phyloP scores from a whole-genome alignment of 2,329 filamentous ascomycete genomes.

The Cordyceps tenuipes region DNA sequence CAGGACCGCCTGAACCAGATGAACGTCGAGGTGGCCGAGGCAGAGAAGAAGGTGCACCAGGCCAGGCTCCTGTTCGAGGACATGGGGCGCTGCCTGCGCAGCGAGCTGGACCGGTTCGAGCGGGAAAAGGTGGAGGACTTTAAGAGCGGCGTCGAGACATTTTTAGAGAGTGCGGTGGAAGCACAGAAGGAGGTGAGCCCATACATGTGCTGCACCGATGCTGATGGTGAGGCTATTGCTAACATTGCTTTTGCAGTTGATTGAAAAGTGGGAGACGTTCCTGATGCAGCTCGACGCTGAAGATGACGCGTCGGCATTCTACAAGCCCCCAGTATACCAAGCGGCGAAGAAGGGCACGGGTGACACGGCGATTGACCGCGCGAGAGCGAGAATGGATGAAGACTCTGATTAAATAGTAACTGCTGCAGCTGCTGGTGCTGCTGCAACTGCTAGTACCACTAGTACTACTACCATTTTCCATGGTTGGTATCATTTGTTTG shows the following conservation, averaged over 20 bases:
- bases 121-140: conserved; percentile 98
- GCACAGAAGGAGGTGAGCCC: conserved; percentile 87
- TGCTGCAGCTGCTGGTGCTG: neutral
- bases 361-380: conserved; percentile 52
- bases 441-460: neutral
- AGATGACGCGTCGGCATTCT: conserved; percentile 68
- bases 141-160: conserved; percentile 96
- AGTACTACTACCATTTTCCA: neutral
- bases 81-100: conserved; percentile 89
- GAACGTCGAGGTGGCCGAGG: conserved; percentile 87
- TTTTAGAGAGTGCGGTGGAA: conserved; percentile 91
- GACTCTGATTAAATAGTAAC: conserved; percentile 48
- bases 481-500: neutral
- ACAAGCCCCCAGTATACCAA: conserved; percentile 53
- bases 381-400: conserved; percentile 49
- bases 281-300: conserved; percentile 91
- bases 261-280: conserved; percentile 97
- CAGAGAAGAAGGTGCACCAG: conserved; percentile 87
- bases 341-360: conserved; percentile 40
- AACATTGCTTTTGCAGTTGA: conserved; percentile 35
- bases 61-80: conserved; percentile 88
- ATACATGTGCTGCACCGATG: neutral
- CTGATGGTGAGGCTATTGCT: conserved; percentile 16
- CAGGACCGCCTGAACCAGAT: conserved; percentile 92
- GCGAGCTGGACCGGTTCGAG: conserved; percentile 89